Base-by-base conservation (phyloP, 2,329 filamentous ascomycete species). In the Phialocephala subalpina region DNA sequence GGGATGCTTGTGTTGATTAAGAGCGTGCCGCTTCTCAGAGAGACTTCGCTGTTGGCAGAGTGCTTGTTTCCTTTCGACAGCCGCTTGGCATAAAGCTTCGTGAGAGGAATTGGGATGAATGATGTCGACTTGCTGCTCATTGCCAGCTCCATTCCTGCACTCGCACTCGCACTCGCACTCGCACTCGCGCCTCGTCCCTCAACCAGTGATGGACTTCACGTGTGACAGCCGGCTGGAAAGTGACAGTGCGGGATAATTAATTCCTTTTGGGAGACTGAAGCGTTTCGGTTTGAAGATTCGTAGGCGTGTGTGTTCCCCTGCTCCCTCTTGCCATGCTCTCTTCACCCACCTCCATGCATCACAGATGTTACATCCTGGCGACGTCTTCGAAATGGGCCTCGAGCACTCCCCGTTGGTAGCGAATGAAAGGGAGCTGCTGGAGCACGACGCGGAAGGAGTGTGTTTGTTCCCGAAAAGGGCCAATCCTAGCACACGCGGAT, bases 1-100 rank as follows among this genome's bases (percentile, higher is more conserved):
- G 45, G 45, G 45, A 49, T 49, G 45, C 45, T 49, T 49, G n/a
- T 49, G 45, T 25, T 49, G n/a, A 22, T 49, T n/a, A 9, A 22
- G 20, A 42, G 38, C 38, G 5, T n/a, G 4, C 18, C 12, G 12
- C 18, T n/a, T n/a, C n/a, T n/a, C n/a, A n/a, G n/a, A n/a, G n/a
- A 2, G 40, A 42, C 40, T 42, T 42, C 40, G 16, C 40, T 16
- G 8, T 16, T 42, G 40, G 40, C 40, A 42, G 40, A 42, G 40
- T 18, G 40, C 16, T 42, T 42, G 40, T 42, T 40, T 42, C 40
- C 16, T 42, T 42, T n/a, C 18, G 29, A 33, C 29, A 33, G 40
- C 40, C 16, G 40, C 40, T 18, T 18, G 40, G 40, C 40, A 42
- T 18, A 9, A 33, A 33, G 29, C 29, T 33, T 42, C 40, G 40